Evolutionary conservation across 2,329 filamentous ascomycete genomes (phyloP).

Genomic region (Epichloe sylvatica): DNA sequence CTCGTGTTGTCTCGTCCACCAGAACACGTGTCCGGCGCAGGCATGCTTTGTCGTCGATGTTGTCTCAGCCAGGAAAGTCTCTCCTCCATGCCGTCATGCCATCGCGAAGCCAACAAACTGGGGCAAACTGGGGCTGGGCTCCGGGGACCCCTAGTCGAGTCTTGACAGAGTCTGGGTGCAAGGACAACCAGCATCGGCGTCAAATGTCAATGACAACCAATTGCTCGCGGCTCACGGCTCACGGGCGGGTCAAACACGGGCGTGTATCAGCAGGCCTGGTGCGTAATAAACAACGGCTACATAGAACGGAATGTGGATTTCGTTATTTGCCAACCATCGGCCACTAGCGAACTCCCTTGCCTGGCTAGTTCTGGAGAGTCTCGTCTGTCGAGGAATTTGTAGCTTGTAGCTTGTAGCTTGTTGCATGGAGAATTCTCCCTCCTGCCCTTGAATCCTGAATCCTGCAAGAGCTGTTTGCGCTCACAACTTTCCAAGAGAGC

Average conservation of each 20-base stretch:
- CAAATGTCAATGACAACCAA: neutral
- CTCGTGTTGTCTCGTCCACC: too few species aligned
- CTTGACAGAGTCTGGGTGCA: too few species aligned
- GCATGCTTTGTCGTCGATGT: too few species aligned
- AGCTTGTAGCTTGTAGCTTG: neutral
- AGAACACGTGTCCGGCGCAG: too few species aligned
- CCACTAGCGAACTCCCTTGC: neutral
- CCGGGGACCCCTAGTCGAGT: too few species aligned
- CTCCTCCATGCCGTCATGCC: too few species aligned
- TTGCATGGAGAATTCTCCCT: neutral
- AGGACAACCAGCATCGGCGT: too few species aligned
- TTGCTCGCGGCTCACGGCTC: neutral
- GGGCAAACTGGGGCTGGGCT: too few species aligned
- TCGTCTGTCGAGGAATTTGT: neutral
- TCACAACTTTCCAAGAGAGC: neutral
- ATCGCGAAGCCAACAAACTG: too few species aligned
- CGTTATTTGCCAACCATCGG: neutral
- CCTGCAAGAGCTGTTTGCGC: neutral
- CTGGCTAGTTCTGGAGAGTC: neutral
- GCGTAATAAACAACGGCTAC: neutral
- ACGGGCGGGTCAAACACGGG: neutral
- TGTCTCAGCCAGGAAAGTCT: too few species aligned
- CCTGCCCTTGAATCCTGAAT: neutral
- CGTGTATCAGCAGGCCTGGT: constrained; percentile 3
- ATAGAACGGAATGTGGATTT: neutral